These are phyloP conservation scores for Russula olivacea DNA, from an alignment of 768 basidiomycete species.

Conservation along the genomic window DNA sequence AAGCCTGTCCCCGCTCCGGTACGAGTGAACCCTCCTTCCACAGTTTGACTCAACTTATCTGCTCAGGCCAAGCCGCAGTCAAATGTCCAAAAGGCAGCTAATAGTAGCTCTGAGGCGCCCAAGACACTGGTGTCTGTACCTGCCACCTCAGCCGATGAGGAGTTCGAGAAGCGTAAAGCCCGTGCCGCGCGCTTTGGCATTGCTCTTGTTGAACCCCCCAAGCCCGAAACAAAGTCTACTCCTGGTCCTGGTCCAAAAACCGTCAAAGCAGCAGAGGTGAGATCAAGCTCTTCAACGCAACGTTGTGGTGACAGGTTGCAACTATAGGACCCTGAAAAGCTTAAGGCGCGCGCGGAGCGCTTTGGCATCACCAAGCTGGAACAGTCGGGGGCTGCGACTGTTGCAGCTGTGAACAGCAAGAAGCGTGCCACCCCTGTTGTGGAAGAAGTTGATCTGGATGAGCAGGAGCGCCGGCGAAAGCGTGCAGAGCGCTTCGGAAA, in stretches of 20 bases:
- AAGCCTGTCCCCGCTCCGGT: constrained; percentile 2
- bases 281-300: neutral
- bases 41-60: neutral
- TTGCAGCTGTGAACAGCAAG: constrained; percentile 15
- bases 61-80: constrained; percentile 5
- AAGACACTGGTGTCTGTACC: constrained; percentile 8
- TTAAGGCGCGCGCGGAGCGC: constrained; percentile 48
- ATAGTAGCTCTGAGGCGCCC: neutral
- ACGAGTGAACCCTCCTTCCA: neutral
- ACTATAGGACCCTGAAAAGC: constrained; percentile 35
- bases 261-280: constrained; percentile 6
- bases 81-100: neutral
- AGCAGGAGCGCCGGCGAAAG: constrained; percentile 23
- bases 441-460: constrained; percentile 23
- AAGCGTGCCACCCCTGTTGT: constrained; percentile 42
- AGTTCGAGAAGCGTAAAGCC: constrained; percentile 50
- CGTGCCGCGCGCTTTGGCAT: constrained; percentile 70
- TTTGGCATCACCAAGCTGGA: constrained; percentile 38
- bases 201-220: constrained; percentile 45
- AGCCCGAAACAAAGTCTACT: constrained; percentile 27
- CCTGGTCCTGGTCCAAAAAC: constrained; percentile 23
- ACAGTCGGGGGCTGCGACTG: constrained; percentile 3
- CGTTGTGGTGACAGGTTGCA: neutral
- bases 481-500: constrained; percentile 25
- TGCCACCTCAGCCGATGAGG: constrained; percentile 37